phyloP scores from a whole-genome alignment of 164 flowering plant genomes.

The Saururus chinensis region DNA sequence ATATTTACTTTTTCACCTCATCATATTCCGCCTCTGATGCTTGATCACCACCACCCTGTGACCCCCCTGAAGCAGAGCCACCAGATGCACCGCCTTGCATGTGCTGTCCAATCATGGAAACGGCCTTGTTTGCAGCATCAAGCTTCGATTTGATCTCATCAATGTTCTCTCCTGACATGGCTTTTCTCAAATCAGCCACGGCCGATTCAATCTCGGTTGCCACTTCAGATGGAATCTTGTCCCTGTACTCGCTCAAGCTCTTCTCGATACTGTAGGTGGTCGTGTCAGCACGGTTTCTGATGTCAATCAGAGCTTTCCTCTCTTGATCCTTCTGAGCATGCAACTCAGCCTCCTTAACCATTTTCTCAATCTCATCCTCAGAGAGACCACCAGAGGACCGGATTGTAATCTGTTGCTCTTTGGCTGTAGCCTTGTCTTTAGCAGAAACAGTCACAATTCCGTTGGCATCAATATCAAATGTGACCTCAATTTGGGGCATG shows the following conservation, averaged over 20 bases:
- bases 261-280: constrained; percentile 45
- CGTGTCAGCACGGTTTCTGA: constrained; percentile 39
- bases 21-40: constrained; percentile 58
- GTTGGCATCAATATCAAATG: constrained; percentile 54
- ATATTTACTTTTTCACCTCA: constrained; percentile 37
- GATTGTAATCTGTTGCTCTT: constrained; percentile 49
- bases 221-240: constrained; percentile 37
- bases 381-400: constrained; percentile 48
- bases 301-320: constrained; percentile 34
- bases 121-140: constrained; percentile 43
- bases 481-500: constrained; percentile 47
- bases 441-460: constrained; percentile 51
- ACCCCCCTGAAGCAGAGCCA: constrained; percentile 18
- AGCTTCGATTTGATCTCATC: constrained; percentile 44
- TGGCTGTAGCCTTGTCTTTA: constrained; percentile 39
- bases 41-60: constrained; percentile 34
- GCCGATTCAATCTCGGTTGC: constrained; percentile 34
- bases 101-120: constrained; percentile 45
- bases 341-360: constrained; percentile 45
- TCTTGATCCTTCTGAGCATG: constrained; percentile 44
- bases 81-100: constrained; percentile 24
- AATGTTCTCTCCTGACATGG: constrained; percentile 24
- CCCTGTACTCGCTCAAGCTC: constrained; percentile 41
- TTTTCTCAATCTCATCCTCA: constrained; percentile 44
- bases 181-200: constrained; percentile 26